Conservation (phyloP, 1,284 basidiomycete species). For the Grifola frondosa region DNA sequence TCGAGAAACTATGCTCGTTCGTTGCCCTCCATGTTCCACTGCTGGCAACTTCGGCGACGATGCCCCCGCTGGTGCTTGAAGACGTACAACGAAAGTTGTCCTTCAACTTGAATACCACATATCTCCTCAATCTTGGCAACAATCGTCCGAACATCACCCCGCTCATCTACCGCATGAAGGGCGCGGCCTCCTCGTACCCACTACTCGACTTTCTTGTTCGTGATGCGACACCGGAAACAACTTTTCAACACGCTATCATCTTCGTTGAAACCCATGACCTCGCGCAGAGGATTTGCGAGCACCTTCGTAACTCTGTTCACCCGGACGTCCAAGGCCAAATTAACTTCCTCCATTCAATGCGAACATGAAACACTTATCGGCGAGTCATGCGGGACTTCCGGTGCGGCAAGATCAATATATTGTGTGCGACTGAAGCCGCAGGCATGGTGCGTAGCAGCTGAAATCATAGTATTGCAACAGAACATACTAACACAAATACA, state of each 20-base stretch:
- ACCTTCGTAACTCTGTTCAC: neutral
- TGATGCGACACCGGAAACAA: neutral
- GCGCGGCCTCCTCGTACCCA: too few relatives aligned
- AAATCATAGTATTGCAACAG: neutral
- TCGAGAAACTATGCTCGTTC: conserved; percentile 16
- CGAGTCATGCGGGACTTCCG: conserved; percentile 6
- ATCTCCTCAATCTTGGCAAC: conserved; percentile 21
- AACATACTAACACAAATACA: neutral
- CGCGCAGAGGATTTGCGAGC: neutral
- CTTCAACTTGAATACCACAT: conserved; percentile 1
- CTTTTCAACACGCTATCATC: neutral
- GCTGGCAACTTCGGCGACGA: conserved; percentile 20
- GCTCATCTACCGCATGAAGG: conserved; percentile 5
- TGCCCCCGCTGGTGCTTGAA: conserved; percentile 11
- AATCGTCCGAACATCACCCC: conserved; percentile 21
- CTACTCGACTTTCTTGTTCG: neutral
- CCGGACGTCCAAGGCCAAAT: neutral
- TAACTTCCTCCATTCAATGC: conserved; percentile 19
- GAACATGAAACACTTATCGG: conserved; percentile 21
- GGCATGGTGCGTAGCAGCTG: conserved; percentile 13
- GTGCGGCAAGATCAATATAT: conserved; percentile 7
- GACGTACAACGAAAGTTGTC: conserved; percentile 9
- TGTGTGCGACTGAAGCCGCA: conserved; percentile 16
- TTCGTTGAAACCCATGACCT: neutral
- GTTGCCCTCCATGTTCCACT: conserved; percentile 16